Evolutionary conservation across 2,329 filamentous ascomycete genomes (phyloP).

Genomic region (Pestalotiopsis sp.): DNA sequence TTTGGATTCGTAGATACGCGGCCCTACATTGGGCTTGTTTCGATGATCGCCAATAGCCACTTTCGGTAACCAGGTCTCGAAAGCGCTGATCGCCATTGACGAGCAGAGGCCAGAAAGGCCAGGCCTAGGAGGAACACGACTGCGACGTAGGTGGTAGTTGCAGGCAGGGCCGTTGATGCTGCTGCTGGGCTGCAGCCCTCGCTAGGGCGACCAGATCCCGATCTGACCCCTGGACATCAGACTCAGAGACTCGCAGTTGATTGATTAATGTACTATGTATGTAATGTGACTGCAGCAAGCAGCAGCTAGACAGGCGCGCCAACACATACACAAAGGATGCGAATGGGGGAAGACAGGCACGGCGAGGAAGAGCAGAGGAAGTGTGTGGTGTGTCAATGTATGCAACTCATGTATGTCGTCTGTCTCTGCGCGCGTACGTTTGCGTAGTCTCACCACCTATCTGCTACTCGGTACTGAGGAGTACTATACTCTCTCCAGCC

Average conservation of each 20-base stretch:
- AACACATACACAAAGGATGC: neutral
- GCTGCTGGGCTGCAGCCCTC: constrained; percentile 7
- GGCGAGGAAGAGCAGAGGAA: neutral
- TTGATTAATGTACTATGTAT: neutral
- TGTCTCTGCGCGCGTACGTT: neutral
- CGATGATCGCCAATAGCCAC: constrained; percentile 8
- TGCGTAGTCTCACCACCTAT: neutral
- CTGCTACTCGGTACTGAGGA: neutral
- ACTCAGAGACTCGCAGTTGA: neutral
- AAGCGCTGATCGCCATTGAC: neutral
- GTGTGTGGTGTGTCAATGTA: neutral
- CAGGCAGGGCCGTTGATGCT: neutral
- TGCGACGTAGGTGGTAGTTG: neutral
- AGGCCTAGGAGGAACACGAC: neutral
- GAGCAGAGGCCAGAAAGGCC: neutral
- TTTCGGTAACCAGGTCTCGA: constrained; percentile 12
- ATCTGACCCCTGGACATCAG: constrained; percentile 9
- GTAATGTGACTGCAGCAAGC: neutral
- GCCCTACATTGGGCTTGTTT: constrained; percentile 6
- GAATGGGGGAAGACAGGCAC: neutral
- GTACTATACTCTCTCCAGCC: neutral
- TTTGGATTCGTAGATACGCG: neutral
- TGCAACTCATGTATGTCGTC: neutral
- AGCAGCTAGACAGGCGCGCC: neutral
- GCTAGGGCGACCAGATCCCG: constrained; percentile 7